Base-by-base conservation (phyloP, 2,329 filamentous ascomycete species). In the Talaromyces sp. region DNA sequence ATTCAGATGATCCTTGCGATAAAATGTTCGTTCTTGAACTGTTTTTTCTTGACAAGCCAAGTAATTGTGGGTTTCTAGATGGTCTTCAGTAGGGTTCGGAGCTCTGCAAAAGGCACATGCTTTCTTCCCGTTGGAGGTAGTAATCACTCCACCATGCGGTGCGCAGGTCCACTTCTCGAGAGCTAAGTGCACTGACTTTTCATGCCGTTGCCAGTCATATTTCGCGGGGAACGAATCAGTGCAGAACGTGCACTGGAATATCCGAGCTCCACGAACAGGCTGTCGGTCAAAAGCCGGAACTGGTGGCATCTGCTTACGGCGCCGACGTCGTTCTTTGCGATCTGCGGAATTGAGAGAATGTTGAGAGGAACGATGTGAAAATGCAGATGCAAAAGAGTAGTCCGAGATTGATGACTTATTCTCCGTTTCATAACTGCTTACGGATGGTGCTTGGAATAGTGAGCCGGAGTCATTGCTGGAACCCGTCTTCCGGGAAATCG, bases 151-250 rank as follows among this genome's bases (percentile, higher is more conserved):
- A 2, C 87, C 87, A 4, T 83, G 74, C 2, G 86, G 86, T 37
- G 85, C 84, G 70, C 87, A 89, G 9, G 85, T 85, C 83, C 84
- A 87, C 69, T 83, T 84, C 68, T 87, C 84, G 37, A 86, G 72
- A 19, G 82, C 82, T 33, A 87, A 73, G 72, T 87, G 84, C 50
- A 86, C 74, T 3, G 84, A 85, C 70, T 86, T 86, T 69, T 87
- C 84, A 69, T 87, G 84, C 19, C 85, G 78, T 57, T 84, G 83
- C 84, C 84, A 86, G 72, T 86, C 84, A 72, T 86, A 86, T 67
- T 86, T 86, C 22, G 83, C 82, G 58, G 82, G 78, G 70, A 86
- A 86, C 0, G 82, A 81, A 67, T 86, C 84, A 15, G 82, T 81
- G 68, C 84, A 86, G 73, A 86, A 86, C 1, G 84, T 86, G 70